Evolutionary conservation across 75 land plant species (phyloP), one percentile per base, ranked within the genome.

Genomic region (Ceratopteris richardii): DNA sequence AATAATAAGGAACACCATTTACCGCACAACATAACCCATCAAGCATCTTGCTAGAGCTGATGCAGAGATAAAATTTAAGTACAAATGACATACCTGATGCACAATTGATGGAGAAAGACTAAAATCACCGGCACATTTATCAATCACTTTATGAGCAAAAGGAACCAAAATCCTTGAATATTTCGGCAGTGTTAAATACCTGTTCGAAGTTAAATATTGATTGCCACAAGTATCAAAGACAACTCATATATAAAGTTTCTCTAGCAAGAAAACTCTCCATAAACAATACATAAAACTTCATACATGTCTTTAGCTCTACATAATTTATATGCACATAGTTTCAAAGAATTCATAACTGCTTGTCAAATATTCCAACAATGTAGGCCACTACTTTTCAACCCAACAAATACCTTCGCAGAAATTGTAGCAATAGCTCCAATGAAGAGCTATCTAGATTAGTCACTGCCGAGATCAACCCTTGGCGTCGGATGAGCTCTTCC

Each of bases 401-500:
- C n/a, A n/a, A n/a, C n/a, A n/a, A n/a, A n/a, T 75, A 76, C 79
- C 72, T 77, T 42, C 67, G 60, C 69, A 93, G 63, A 56, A 88
- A 93, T 7, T 23, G 61, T 55, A 93, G 50, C 13, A 93, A 58
- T 53, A 81, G 63, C 47, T 78, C 95, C 53, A 93, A 84, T 69
- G 79, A 90, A 31, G 77, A 72, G 0, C 0, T 65, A 40, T 80
- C 87, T 76, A 89, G 74, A 70, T 80, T 82, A 28, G 64, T 39
- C 21, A 88, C 55, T 50, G 87, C 81, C 40, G 66, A 74, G 47
- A 85, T 17, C 44, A 93, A 66, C 64, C 85, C 87, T 66, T 54
- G 77, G 55, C 98, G 81, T 17, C 85, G 85, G 19, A 93, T 80
- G 58, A 93, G 44, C 51, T 93, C 98, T 64, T 93, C 90, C 81